A percentile compares a stretch with the other conserved stretches of the same genome.
Evolutionary conservation across 2,329 filamentous ascomycete species (phyloP).

Genomic region (Neurospora sp.): DNA sequence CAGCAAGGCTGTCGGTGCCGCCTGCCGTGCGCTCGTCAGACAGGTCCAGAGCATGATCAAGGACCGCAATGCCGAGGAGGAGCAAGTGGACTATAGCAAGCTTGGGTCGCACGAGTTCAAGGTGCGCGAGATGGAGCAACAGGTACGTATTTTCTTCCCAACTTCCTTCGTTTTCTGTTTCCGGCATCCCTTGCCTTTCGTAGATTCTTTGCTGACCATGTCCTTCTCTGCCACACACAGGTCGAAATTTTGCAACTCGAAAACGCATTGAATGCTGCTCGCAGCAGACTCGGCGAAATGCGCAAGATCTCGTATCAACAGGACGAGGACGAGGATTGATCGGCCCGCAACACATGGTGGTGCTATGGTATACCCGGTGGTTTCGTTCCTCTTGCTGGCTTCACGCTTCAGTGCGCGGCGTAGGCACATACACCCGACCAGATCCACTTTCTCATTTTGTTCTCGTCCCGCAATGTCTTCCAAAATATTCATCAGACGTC

Average conservation of each 20-base stretch:
- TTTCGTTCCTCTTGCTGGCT: background rate
- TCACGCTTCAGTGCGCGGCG: background rate
- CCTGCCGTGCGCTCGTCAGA: constrained; percentile 77
- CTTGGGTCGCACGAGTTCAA: constrained; percentile 95
- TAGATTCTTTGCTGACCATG: constrained; percentile 13
- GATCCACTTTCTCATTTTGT: background rate
- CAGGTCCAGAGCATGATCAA: constrained; percentile 94
- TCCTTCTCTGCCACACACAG: constrained; percentile 41
- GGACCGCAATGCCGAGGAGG: constrained; percentile 71
- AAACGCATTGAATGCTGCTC: constrained; percentile 69
- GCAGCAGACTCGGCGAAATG: constrained; percentile 89
- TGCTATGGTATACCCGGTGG: background rate
- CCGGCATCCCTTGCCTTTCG: background rate
- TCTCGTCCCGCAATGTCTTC: background rate
- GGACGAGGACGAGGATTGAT: constrained; percentile 40
- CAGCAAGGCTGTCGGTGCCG: constrained; percentile 82
- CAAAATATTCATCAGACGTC: background rate
- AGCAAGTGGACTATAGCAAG: constrained; percentile 77
- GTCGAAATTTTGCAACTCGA: constrained; percentile 96
- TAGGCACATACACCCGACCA: background rate
- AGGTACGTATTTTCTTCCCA: constrained; percentile 50
- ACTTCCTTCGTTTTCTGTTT: constrained; percentile 1
- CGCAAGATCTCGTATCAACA: constrained; percentile 92
- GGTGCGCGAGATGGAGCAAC: constrained; percentile 97
- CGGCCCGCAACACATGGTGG: background rate